Percentiles rank a stretch among this genome's conserved stretches.
These are phyloP conservation scores for Niebla homalea DNA, from an alignment of 495 filamentous ascomycete species.

Conservation along the genomic window DNA sequence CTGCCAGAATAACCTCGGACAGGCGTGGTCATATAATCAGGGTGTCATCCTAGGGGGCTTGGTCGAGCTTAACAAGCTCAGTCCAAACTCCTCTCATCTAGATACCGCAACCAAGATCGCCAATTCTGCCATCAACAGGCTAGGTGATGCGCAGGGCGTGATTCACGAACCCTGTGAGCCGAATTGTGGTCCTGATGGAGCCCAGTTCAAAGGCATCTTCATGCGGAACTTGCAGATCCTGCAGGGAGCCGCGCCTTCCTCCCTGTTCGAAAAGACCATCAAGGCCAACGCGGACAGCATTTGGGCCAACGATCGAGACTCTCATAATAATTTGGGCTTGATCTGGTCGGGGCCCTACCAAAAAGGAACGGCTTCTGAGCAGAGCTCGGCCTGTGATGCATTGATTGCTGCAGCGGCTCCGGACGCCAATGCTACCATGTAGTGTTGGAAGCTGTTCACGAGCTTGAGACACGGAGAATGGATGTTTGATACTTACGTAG, in stretches of 20 bases:
- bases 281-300: slow-evolving; percentile 50
- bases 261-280: slow-evolving; percentile 41
- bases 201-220: slow-evolving; percentile 72
- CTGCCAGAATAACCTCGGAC: slow-evolving; percentile 52
- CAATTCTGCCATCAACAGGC: slow-evolving; percentile 42
- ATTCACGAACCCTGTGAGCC: slow-evolving; percentile 57
- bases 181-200: slow-evolving; percentile 42
- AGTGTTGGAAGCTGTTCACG: no score
- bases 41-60: slow-evolving; percentile 63
- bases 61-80: slow-evolving; percentile 48
- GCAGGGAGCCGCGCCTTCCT: slow-evolving; percentile 37
- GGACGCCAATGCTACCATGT: no score
- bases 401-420: slow-evolving; percentile 43
- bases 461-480: no score
- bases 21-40: slow-evolving; percentile 69
- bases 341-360: slow-evolving; percentile 40
- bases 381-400: slow-evolving; percentile 55
- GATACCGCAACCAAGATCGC: slow-evolving; percentile 48
- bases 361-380: slow-evolving; percentile 39
- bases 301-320: slow-evolving; percentile 47
- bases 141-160: slow-evolving; percentile 42
- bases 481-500: no score
- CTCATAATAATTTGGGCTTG: slow-evolving; percentile 34
- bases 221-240: slow-evolving; percentile 54
- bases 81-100: slow-evolving; percentile 39